These are phyloP conservation scores for Macrophomina phaseolina DNA, from an alignment of 2,329 filamentous ascomycete genomes.

Conservation along the genomic window DNA sequence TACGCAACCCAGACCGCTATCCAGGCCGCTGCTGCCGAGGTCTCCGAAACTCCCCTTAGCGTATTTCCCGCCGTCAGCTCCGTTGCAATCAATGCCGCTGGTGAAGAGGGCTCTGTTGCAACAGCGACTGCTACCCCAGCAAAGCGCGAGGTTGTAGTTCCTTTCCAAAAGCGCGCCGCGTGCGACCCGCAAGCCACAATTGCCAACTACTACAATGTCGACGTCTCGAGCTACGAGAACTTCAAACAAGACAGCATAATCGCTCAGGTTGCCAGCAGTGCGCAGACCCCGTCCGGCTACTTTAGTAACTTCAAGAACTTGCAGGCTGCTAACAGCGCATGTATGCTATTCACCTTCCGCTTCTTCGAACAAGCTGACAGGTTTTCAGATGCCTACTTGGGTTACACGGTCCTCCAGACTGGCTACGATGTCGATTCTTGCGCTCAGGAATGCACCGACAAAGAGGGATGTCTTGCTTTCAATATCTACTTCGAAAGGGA, in stretches of 20 bases:
- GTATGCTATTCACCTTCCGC: background rate
- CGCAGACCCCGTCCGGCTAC: background rate
- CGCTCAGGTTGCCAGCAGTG: background rate
- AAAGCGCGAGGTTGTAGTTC: conserved; percentile 24
- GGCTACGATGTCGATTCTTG: conserved; percentile 29
- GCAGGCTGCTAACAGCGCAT: background rate
- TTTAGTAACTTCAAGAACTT: conserved; percentile 12
- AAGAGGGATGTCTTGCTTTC: conserved; percentile 31
- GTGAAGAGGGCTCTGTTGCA: conserved; percentile 10
- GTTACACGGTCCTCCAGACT: background rate
- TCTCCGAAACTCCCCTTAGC: conserved; percentile 24
- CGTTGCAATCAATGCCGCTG: conserved; percentile 27
- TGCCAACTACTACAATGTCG: conserved; percentile 15
- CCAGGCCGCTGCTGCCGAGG: conserved; percentile 2
- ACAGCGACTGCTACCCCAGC: conserved; percentile 11
- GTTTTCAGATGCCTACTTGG: background rate
- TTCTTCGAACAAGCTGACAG: background rate
- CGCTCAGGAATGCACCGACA: conserved; percentile 24
- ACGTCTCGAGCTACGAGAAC: background rate
- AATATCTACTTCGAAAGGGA: conserved; percentile 34
- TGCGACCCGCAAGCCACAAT: conserved; percentile 28
- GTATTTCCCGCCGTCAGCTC: conserved; percentile 26
- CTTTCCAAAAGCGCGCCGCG: conserved; percentile 24
- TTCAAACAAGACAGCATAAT: background rate
- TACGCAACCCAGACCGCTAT: conserved; percentile 28